phyloP scores from a whole-genome alignment of 805 yeast genomes.

The Blastobotrys chiropterorum region DNA sequence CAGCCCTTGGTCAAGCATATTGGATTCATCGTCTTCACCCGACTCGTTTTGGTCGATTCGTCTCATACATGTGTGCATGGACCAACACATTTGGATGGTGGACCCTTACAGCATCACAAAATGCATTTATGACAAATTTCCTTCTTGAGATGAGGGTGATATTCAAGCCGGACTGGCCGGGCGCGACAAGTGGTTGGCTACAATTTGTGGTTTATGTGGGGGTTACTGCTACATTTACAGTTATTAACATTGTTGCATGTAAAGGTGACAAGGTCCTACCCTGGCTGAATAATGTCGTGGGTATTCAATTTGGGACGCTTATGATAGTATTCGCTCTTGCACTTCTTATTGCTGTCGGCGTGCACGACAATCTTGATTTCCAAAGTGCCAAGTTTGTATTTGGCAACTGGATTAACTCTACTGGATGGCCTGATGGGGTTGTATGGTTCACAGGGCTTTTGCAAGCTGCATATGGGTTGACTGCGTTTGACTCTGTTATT shows the following conservation, averaged over 20 bases:
- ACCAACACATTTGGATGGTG: slow-evolving; percentile 18
- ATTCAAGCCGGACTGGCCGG: background rate
- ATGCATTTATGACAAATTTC: slow-evolving; percentile 14
- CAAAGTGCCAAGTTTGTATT: slow-evolving; percentile 16
- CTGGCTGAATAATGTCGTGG: slow-evolving; percentile 14
- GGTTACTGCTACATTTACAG: slow-evolving; percentile 8
- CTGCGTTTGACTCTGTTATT: slow-evolving; percentile 75
- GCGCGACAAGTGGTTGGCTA: slow-evolving; percentile 11
- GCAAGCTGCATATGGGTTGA: slow-evolving; percentile 69
- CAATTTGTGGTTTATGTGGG: slow-evolving; percentile 13
- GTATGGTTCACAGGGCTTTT: slow-evolving; percentile 74
- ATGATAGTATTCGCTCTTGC: slow-evolving; percentile 13
- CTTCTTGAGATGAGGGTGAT: slow-evolving; percentile 8
- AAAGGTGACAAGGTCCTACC: slow-evolving; percentile 12
- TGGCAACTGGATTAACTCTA: slow-evolving; percentile 15
- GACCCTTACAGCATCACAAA: slow-evolving; percentile 14
- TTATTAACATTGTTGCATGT: slow-evolving; percentile 13
- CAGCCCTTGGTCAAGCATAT: slow-evolving; percentile 17
- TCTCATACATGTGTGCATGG: slow-evolving; percentile 18
- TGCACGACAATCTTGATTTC: slow-evolving; percentile 9
- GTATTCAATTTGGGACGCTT: slow-evolving; percentile 7
- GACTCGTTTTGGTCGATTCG: slow-evolving; percentile 11
- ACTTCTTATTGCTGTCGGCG: slow-evolving; percentile 13
- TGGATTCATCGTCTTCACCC: slow-evolving; percentile 14
- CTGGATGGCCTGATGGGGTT: slow-evolving; percentile 68